These are phyloP conservation scores for Beta vulgaris DNA, from an alignment of 148 eudicot genomes.

Conservation along the genomic window DNA sequence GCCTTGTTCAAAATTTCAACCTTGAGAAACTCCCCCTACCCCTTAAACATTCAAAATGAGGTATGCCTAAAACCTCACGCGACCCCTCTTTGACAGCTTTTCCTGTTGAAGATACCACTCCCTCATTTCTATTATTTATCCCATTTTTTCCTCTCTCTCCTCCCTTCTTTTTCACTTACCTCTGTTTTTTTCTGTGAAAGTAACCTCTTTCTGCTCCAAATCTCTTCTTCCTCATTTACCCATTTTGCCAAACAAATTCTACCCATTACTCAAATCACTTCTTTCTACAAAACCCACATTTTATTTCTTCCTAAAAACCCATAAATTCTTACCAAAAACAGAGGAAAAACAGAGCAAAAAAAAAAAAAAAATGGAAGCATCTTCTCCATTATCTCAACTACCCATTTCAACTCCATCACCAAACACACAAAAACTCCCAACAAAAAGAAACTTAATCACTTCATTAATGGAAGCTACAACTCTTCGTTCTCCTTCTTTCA, in stretches of 20 bases:
- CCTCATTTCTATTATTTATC: background rate
- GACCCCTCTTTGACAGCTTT: slow-evolving; percentile 23
- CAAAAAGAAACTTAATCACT: slow-evolving; percentile 43
- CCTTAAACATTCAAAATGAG: slow-evolving; percentile 11
- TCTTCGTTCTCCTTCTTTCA: slow-evolving; percentile 55
- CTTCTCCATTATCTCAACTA: slow-evolving; percentile 32
- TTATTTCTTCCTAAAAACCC: background rate
- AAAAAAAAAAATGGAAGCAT: slow-evolving; percentile 34
- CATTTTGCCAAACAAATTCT: background rate
- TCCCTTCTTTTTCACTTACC: slow-evolving; percentile 5
- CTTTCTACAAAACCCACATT: background rate
- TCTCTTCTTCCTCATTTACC: background rate
- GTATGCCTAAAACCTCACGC: slow-evolving; percentile 23
- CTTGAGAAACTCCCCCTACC: slow-evolving; percentile 21
- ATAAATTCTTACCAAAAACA: background rate
- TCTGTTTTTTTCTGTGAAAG: slow-evolving; percentile 12
- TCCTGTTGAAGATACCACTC: slow-evolving; percentile 14
- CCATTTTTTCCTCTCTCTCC: background rate
- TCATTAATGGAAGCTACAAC: slow-evolving; percentile 60
- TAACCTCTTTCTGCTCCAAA: too few relatives aligned
- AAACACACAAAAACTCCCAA: slow-evolving; percentile 28
- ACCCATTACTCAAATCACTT: too few relatives aligned
- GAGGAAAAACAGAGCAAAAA: background rate
- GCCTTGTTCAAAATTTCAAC: slow-evolving; percentile 16
- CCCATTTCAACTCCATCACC: slow-evolving; percentile 32